These are phyloP conservation scores for Lipomyces mesembrius DNA, from an alignment of 805 yeast genomes.

Conservation along the genomic window DNA sequence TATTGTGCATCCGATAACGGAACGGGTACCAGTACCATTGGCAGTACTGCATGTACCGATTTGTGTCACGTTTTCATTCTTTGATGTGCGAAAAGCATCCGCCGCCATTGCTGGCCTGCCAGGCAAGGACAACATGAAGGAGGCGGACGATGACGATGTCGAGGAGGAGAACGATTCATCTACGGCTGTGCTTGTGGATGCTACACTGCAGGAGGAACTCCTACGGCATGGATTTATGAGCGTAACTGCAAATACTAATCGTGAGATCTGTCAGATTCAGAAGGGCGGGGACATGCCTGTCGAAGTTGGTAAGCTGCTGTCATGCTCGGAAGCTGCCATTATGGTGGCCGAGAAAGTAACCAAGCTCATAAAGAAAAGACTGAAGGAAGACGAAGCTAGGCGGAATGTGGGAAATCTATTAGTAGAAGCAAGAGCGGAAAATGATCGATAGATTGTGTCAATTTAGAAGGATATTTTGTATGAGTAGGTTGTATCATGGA, in stretches of 20 bases:
- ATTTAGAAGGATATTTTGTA: neutral
- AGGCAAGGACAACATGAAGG: constrained; percentile 2
- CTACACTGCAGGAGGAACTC: constrained; percentile 75
- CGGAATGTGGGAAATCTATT: constrained; percentile 43
- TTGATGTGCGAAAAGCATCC: constrained; percentile 40
- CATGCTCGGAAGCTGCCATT: constrained; percentile 70
- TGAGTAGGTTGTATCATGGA: constrained; percentile 11
- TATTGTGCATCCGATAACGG: constrained; percentile 70
- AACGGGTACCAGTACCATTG: constrained; percentile 84
- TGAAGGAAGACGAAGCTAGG: constrained; percentile 59
- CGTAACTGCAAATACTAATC: constrained; percentile 83
- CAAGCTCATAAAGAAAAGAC: constrained; percentile 59
- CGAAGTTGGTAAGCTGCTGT: constrained; percentile 69
- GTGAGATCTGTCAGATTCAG: constrained; percentile 86
- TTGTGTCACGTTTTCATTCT: constrained; percentile 87
- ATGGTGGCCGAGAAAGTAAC: constrained; percentile 66
- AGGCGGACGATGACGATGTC: constrained; percentile 30
- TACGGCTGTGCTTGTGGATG: constrained; percentile 67
- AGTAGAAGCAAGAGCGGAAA: constrained; percentile 34
- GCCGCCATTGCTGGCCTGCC: constrained; percentile 1
- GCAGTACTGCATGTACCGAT: constrained; percentile 88
- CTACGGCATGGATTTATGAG: constrained; percentile 79
- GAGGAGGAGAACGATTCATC: constrained; percentile 21
- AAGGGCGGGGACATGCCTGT: constrained; percentile 86
- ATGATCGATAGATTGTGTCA: constrained; percentile 20